Percentiles rank a stretch among this genome's conserved stretches.
Evolutionary conservation across 805 yeast genomes (phyloP).

Genomic region (Lipomyces anomalus): DNA sequence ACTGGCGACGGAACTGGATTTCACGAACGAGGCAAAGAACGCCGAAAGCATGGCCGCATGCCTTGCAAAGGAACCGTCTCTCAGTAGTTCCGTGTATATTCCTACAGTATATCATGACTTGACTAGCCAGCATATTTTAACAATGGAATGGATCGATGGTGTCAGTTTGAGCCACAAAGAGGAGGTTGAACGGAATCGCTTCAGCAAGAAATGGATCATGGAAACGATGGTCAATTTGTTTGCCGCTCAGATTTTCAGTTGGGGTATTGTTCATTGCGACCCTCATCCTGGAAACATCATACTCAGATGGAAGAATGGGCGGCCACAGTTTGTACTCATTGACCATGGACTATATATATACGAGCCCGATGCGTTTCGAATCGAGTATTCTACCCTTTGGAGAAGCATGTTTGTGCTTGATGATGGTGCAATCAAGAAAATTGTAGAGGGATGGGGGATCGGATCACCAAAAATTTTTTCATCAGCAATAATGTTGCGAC

Average conservation of each 20-base stretch:
- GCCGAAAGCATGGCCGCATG: slow-evolving; percentile 38
- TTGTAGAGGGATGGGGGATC: slow-evolving; percentile 63
- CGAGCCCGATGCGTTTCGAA: slow-evolving; percentile 46
- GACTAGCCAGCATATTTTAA: slow-evolving; percentile 48
- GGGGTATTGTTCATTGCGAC: slow-evolving; percentile 68
- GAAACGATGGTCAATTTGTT: slow-evolving; percentile 46
- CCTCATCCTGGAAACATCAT: slow-evolving; percentile 79
- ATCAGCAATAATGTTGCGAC: slow-evolving; percentile 48
- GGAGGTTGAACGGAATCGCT: slow-evolving; percentile 37
- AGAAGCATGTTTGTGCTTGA: slow-evolving; percentile 52
- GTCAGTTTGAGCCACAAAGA: slow-evolving; percentile 47
- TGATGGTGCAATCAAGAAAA: slow-evolving; percentile 40
- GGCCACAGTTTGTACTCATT: slow-evolving; percentile 43
- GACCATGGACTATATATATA: slow-evolving; percentile 71
- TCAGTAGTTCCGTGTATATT: slow-evolving; percentile 44
- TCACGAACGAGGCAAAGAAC: slow-evolving; percentile 51
- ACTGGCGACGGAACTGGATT: slow-evolving; percentile 57
- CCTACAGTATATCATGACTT: slow-evolving; percentile 48
- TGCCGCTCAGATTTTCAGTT: slow-evolving; percentile 55
- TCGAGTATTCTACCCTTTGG: slow-evolving; percentile 61
- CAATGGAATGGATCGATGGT: slow-evolving; percentile 76
- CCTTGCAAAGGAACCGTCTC: slow-evolving; percentile 41
- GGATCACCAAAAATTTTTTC: slow-evolving; percentile 59
- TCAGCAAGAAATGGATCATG: slow-evolving; percentile 42
- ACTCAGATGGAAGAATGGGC: slow-evolving; percentile 38